Evolutionary conservation across 495 filamentous ascomycete genomes (phyloP), one percentile per base, ranked within the genome.

Genomic region (Aspergillus sparsus): DNA sequence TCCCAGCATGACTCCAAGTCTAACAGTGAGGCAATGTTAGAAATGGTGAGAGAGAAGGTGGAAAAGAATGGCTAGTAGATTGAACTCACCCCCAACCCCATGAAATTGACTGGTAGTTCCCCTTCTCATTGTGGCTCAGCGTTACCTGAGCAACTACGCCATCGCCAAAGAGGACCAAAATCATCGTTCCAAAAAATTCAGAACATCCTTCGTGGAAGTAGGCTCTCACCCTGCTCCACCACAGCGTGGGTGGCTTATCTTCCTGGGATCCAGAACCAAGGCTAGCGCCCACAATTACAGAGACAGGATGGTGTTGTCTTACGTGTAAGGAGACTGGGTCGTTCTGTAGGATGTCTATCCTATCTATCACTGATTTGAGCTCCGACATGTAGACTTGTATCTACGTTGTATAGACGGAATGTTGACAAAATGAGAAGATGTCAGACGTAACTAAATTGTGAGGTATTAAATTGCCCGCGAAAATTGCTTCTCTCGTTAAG

Each of bases 151-250:
- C 85, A 32, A 88, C 80, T 34, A 72, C 76, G 2, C 85, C 86
- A 60, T 88, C 76, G 32, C 86, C 86, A 68, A 88, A 88, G 21
- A 88, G 69, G 53, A 88, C 74, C 58, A 87, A 51, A 16, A 87
- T 83, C 77, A 87, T 81, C 0, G 80, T 83, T 2, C 86, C 86
- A 51, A 84, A 81, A 72, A 88, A 87, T 53, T 89, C 86, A 0
- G 84, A 80, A 49, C 86, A 79, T 0, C 82, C 83, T 50, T 86
- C 83, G 49, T 78, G 73, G n/a, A 81, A 61, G 9, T 68, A 59
- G 3, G 70, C 70, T 15, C 83, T 71, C 16, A 83, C 70, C 31
- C 69, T 70, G 58, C 71, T 79, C 83, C 82, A 85, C 13, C 73
- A 63, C 2, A 81, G 66, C 6, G 71, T 67, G 5, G 15, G 13